Evolutionary conservation across 768 basidiomycete genomes (phyloP).

Genomic region (Boletus huronensis): DNA sequence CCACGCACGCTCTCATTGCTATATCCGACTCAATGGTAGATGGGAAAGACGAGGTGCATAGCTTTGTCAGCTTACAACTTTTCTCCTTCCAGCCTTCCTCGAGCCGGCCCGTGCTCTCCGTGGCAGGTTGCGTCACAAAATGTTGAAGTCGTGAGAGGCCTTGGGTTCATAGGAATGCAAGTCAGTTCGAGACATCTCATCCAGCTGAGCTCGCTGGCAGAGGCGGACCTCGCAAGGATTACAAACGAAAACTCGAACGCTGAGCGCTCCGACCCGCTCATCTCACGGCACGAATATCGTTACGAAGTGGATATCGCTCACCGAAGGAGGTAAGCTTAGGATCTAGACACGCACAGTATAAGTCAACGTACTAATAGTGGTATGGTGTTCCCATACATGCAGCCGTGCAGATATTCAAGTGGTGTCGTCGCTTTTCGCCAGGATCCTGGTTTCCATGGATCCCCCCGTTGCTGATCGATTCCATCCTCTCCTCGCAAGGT

Average conservation of each 20-base stretch:
- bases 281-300: neutral
- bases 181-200: neutral
- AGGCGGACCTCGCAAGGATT: no score
- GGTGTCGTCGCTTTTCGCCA: neutral
- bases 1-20: no score
- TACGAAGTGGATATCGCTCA: neutral
- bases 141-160: no score
- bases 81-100: no score
- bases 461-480: neutral
- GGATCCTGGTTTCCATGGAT: neutral
- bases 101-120: no score
- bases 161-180: neutral
- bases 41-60: no score
- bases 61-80: no score
- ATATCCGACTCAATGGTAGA: no score
- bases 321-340: neutral
- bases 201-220: neutral
- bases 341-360: neutral
- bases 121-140: no score
- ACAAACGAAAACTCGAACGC: neutral
- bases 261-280: neutral
- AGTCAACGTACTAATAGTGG: neutral
- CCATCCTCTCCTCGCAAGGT: neutral
- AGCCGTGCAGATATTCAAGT: neutral
- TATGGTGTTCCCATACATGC: neutral